Evolutionary conservation across 208 protist species (phyloP).

Genomic region (Crithidia brevicula): DNA sequence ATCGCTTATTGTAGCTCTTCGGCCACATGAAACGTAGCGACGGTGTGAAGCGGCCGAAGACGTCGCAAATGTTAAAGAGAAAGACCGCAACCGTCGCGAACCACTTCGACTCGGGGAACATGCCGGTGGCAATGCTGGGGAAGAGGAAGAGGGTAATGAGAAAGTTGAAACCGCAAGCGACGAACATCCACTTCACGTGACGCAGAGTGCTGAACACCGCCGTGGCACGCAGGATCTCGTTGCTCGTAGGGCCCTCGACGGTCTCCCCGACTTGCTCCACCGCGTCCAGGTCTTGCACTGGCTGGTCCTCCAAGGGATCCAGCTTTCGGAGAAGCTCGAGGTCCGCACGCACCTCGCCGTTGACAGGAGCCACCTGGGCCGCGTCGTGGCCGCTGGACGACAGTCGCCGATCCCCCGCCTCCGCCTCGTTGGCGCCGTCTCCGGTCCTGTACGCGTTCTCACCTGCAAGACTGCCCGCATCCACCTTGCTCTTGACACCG

Average conservation of each 20-base stretch:
- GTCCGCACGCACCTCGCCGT: background rate
- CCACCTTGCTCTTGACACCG: conserved; percentile 24
- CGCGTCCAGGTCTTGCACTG: conserved; percentile 8
- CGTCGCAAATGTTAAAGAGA: conserved; percentile 63
- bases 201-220: conserved; percentile 25
- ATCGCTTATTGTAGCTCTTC: conserved; percentile 33
- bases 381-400: no score
- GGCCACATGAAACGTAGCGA: conserved; percentile 52
- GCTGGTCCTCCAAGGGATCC: background rate
- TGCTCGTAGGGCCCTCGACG: conserved; percentile 18
- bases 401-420: conserved; percentile 9
- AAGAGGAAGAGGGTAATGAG: conserved; percentile 69
- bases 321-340: no score
- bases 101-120: conserved; percentile 58
- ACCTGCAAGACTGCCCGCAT: conserved; percentile 13
- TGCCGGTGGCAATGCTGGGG: conserved; percentile 47
- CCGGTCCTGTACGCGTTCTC: background rate
- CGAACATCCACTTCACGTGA: conserved; percentile 26
- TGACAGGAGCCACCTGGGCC: no score
- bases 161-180: conserved; percentile 41
- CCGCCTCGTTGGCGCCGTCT: background rate
- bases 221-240: conserved; percentile 25
- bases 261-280: background rate
- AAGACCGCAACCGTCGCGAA: conserved; percentile 59
- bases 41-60: conserved; percentile 48